Percentiles rank a stretch among this genome's conserved stretches.
Evolutionary conservation across 2,329 filamentous ascomycete species (phyloP).

Genomic region (Chaetothyriales sp.): DNA sequence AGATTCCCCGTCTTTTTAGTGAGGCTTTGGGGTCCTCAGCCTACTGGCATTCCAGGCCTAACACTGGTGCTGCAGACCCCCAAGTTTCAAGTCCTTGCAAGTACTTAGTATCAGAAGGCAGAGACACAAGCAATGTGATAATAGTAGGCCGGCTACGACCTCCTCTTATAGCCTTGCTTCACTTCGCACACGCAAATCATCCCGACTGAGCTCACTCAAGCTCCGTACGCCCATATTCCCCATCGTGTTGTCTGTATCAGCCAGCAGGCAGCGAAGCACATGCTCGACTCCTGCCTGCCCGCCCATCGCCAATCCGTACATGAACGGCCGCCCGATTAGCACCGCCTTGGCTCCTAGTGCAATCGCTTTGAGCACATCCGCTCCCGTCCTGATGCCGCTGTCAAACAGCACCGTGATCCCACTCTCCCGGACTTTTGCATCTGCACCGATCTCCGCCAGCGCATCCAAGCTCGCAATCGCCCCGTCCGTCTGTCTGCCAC

Average conservation of each 20-base stretch:
- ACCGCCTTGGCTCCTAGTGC: slow-evolving; percentile 45
- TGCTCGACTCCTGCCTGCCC: slow-evolving; percentile 42
- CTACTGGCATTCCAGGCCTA: too few species aligned
- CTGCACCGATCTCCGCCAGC: slow-evolving; percentile 48
- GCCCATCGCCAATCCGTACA: slow-evolving; percentile 43
- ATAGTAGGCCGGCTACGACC: not conserved
- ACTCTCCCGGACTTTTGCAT: slow-evolving; percentile 22
- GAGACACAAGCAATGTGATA: too few species aligned
- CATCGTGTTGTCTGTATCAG: slow-evolving; percentile 26
- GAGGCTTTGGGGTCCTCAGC: too few species aligned
- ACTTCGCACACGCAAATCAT: slow-evolving; percentile 13
- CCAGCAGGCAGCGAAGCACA: slow-evolving; percentile 37
- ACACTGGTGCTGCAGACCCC: too few species aligned
- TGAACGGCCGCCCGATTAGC: slow-evolving; percentile 43
- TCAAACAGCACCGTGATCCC: slow-evolving; percentile 35
- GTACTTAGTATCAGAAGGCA: too few species aligned
- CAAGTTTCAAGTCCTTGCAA: too few species aligned
- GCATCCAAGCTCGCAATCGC: slow-evolving; percentile 39
- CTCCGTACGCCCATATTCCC: slow-evolving; percentile 17
- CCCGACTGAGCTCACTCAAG: slow-evolving; percentile 13
- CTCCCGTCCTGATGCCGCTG: slow-evolving; percentile 36
- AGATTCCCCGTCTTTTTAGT: too few species aligned
- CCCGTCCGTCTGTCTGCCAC: slow-evolving; percentile 39
- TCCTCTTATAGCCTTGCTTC: slow-evolving; percentile 10
- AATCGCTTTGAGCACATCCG: slow-evolving; percentile 39